Conservation (phyloP, 352 stramenopile genomes). For the Phytophthora capsici region DNA sequence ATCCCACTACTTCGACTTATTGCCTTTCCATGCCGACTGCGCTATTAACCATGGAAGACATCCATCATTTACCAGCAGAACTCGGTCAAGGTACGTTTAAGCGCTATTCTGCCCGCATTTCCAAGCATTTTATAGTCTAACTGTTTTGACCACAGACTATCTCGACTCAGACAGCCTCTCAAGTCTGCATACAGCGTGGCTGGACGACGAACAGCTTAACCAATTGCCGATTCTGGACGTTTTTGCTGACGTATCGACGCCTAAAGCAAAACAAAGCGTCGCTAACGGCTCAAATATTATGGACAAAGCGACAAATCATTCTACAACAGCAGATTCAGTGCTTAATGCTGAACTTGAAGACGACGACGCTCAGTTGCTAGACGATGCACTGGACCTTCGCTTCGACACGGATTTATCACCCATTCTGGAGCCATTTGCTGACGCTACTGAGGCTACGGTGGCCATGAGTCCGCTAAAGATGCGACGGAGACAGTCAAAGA, state of each 20-base stretch:
- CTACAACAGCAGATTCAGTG: constrained; percentile 44
- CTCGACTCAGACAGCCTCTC: constrained; percentile 40
- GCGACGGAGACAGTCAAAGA: constrained; percentile 25
- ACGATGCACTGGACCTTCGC: constrained; percentile 39
- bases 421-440: constrained; percentile 54
- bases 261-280: constrained; percentile 36
- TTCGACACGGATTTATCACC: constrained; percentile 63
- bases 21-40: constrained; percentile 32
- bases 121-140: background rate
- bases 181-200: constrained; percentile 41
- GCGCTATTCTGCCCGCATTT: background rate
- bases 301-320: constrained; percentile 41
- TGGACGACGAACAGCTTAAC: constrained; percentile 62
- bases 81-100: constrained; percentile 31
- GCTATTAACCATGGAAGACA: constrained; percentile 41
- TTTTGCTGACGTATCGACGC: constrained; percentile 30
- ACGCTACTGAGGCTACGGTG: constrained; percentile 20
- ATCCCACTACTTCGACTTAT: constrained; percentile 4
- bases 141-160: constrained; percentile 26
- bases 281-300: constrained; percentile 10
- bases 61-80: constrained; percentile 23
- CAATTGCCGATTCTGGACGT: constrained; percentile 41
- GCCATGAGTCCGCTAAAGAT: constrained; percentile 31
- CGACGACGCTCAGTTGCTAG: constrained; percentile 32
- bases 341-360: constrained; percentile 41